Evolutionary conservation across 768 basidiomycete genomes (phyloP).

Genomic region (Lentinula aciculospora): DNA sequence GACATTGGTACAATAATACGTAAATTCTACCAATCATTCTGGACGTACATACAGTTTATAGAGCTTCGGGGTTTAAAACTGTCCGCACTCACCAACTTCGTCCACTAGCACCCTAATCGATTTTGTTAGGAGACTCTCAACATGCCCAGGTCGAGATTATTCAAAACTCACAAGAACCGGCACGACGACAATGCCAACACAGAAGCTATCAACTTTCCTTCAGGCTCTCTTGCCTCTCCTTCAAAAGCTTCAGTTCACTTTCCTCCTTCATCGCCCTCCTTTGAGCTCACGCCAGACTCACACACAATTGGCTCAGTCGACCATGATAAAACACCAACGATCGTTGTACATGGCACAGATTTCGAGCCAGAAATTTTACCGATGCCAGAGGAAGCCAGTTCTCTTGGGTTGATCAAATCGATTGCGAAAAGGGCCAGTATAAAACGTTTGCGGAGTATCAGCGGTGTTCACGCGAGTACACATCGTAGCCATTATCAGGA

Average conservation of each 20-base stretch:
- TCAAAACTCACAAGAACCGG: neutral
- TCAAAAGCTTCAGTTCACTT: neutral
- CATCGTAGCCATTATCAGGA: neutral
- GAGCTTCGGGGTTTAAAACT: neutral
- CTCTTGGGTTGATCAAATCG: neutral
- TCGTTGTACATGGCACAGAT: neutral
- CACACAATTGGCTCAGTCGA: neutral
- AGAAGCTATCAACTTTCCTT: neutral
- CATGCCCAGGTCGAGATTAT: neutral
- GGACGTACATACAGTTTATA: neutral
- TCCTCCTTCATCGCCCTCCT: neutral
- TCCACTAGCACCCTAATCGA: neutral
- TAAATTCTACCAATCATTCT: neutral
- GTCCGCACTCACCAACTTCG: neutral
- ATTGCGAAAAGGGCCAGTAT: neutral
- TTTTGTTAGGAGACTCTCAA: too few relatives aligned
- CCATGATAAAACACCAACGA: neutral
- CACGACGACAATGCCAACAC: neutral
- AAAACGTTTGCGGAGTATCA: neutral
- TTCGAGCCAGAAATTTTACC: neutral
- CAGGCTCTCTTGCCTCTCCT: neutral
- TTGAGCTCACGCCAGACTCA: neutral
- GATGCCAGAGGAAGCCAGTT: neutral
- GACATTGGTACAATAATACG: neutral
- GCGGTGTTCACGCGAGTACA: neutral